Evolutionary conservation across 306 rosid genomes (phyloP), one percentile per base, ranked within the genome.

Genomic region (Oemleria cerasiformis): DNA sequence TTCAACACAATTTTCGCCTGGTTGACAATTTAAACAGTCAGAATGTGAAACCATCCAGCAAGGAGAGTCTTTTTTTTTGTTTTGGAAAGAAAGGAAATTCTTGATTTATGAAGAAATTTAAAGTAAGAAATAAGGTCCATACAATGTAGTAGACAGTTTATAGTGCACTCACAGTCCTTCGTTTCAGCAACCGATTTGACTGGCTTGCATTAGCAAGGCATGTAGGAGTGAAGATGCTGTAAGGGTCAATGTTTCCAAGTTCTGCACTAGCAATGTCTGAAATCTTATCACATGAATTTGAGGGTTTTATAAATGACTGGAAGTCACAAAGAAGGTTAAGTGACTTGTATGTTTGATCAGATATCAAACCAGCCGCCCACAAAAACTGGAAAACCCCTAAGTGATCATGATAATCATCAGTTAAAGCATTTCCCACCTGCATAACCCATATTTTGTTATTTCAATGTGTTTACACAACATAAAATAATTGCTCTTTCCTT

Each of bases 401-500:
- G 69, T 84, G 97, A 69, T 93, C 96, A 67, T 80, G 75, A 82
- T 73, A 88, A 79, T 88, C 98, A 55, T 93, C 98, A 16, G 84
- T 83, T 59, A 93, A 74, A 83, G 98, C 98, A 82, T 93, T 93
- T 70, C 98, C 98, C 56, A 93, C 96, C 98, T 92, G 91, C 68
- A 88, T 59, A 74, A 41, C 23, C 77, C 47, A 77, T 11, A 53
- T 62, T 38, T 71, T 34, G 47, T 51, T 49, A 67, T 40, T 67
- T 65, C 49, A 34, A 62, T 41, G 21, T 65, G 63, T 58, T 64
- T 44, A 81, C 6, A 57, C 34, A 25, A 45, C 50, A 38, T 55
- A 77, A n/a, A 44, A 71, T 0, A 65, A 65, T 10, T 1, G 54
- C 54, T n/a, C 69, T 48, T 42, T 48, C 20, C 38, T 30, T 21